Percentiles rank a stretch among this genome's conserved stretches.
Conservation (phyloP, 2,329 filamentous ascomycete species). For the Penicillium sp. region DNA sequence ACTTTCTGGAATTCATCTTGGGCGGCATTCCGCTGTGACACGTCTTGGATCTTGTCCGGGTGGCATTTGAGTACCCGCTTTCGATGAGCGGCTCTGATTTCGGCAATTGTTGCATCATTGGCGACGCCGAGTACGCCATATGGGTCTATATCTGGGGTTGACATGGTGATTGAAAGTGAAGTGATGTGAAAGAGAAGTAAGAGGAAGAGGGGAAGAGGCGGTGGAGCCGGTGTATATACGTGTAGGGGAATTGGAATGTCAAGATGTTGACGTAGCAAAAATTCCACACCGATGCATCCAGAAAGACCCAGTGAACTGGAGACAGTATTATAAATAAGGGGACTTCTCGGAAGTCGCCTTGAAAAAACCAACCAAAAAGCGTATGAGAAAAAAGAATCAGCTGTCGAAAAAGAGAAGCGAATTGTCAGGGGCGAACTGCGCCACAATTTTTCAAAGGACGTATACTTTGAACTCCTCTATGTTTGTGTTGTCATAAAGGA, state of each 20-base stretch:
- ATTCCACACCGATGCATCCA: slow-evolving; percentile 22
- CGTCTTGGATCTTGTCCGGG: slow-evolving; percentile 86
- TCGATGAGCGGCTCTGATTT: slow-evolving; percentile 78
- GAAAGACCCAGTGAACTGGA: slow-evolving; percentile 15
- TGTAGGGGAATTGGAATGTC: slow-evolving; percentile 2
- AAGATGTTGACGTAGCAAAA: slow-evolving; percentile 17
- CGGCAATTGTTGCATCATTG: slow-evolving; percentile 67
- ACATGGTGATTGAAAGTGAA: slow-evolving; percentile 13
- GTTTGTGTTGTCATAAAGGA: no score
- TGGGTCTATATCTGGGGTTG: slow-evolving; percentile 61
- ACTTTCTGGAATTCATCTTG: slow-evolving; percentile 89
- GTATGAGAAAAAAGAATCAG: neutral
- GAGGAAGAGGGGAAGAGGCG: slow-evolving; percentile 21
- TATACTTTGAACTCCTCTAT: neutral
- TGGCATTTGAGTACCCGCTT: slow-evolving; percentile 88
- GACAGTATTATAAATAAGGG: slow-evolving; percentile 6
- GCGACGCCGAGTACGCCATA: slow-evolving; percentile 75
- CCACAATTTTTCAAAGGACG: neutral
- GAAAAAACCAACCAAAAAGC: neutral
- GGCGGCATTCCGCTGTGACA: slow-evolving; percentile 72
- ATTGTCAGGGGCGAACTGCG: slow-evolving; percentile 11
- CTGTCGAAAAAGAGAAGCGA: slow-evolving; percentile 3
- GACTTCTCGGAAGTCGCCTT: neutral
- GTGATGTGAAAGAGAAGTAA: slow-evolving; percentile 8
- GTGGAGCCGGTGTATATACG: slow-evolving; percentile 15